Conservation (phyloP, 192 early-diverging fungal genomes). For the Paraglomus brasilianum region DNA sequence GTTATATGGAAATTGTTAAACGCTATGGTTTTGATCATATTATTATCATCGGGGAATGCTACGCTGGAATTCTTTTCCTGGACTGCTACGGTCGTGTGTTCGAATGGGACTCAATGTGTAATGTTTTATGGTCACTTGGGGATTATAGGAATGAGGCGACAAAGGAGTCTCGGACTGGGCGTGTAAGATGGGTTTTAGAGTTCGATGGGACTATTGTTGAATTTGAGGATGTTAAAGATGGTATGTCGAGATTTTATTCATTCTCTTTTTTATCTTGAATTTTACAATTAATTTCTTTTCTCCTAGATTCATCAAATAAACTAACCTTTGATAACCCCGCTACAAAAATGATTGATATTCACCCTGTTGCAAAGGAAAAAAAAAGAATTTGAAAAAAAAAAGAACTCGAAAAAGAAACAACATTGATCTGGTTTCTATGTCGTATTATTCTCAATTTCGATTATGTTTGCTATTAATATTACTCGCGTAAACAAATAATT, state of each 20-base stretch:
- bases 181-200: slow-evolving; percentile 15
- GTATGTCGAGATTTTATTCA: slow-evolving; percentile 18
- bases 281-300: slow-evolving; percentile 22
- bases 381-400: slow-evolving; percentile 29
- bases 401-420: slow-evolving; percentile 30
- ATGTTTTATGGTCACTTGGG: slow-evolving; percentile 24
- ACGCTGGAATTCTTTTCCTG: slow-evolving; percentile 5
- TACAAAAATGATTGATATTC: slow-evolving; percentile 23
- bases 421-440: slow-evolving; percentile 22
- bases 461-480: slow-evolving; percentile 16
- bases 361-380: slow-evolving; percentile 27
- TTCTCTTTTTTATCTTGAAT: slow-evolving; percentile 23
- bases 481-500: slow-evolving; percentile 16
- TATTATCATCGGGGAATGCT: slow-evolving; percentile 3
- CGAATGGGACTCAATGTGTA: slow-evolving; percentile 10
- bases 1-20: slow-evolving; percentile 15
- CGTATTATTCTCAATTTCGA: neutral
- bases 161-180: neutral
- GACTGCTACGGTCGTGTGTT: slow-evolving; percentile 2
- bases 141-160: slow-evolving; percentile 17
- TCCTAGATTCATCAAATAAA: slow-evolving; percentile 20
- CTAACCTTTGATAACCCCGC: slow-evolving; percentile 11
- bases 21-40: slow-evolving; percentile 14
- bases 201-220: slow-evolving; percentile 21
- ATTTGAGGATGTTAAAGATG: neutral